These are phyloP conservation scores for Aurantiochytrium sp. DNA, from an alignment of 108 stramenopile genomes.

Conservation along the genomic window DNA sequence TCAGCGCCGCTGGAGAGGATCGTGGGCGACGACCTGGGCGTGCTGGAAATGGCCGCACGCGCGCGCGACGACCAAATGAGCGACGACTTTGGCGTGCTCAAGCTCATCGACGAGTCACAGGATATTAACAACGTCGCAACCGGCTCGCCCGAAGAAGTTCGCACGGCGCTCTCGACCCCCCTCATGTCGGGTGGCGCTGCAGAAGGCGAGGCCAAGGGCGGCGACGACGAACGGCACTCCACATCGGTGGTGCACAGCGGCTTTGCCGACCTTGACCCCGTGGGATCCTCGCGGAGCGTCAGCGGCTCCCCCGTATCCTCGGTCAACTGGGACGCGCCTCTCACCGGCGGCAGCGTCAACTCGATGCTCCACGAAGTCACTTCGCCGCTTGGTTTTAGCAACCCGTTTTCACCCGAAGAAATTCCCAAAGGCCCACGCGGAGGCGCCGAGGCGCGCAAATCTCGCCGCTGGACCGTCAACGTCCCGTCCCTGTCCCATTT, in stretches of 20 bases:
- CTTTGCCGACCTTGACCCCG: background rate
- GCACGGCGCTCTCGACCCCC: background rate
- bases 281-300: background rate
- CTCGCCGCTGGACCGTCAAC: constrained; percentile 10
- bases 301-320: background rate
- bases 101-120: background rate
- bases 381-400: background rate
- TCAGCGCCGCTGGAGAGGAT: too few relatives aligned
- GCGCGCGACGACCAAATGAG: background rate
- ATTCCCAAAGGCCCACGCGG: background rate
- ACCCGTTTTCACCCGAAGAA: background rate
- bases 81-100: constrained; percentile 7
- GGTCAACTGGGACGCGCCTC: background rate
- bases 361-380: background rate
- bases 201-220: background rate
- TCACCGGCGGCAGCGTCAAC: background rate
- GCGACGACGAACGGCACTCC: background rate
- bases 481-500: background rate
- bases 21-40: too few relatives aligned
- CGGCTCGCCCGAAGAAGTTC: background rate
- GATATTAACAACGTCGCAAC: background rate
- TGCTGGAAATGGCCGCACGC: too few relatives aligned
- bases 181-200: background rate
- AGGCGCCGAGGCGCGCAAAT: background rate
- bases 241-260: background rate